Evolutionary conservation across 306 rosid genomes (phyloP), one percentile per base, ranked within the genome.

Genomic region (apple (Malus domestica)): DNA sequence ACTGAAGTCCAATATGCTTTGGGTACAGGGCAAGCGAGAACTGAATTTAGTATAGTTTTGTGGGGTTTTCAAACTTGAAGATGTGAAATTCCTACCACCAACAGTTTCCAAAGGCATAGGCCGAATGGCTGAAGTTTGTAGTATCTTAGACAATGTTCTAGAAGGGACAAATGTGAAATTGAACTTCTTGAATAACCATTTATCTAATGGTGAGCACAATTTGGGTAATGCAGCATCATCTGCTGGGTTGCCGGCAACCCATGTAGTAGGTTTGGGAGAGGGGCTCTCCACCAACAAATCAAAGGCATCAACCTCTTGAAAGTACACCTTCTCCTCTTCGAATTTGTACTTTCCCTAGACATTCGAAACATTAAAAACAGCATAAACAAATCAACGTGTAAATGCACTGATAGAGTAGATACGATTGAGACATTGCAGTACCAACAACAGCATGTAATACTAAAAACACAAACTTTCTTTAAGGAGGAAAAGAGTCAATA

Each of bases 251-350:
- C 82, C 87, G 27, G 35, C 49, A 22, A 67, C 80, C 97, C 97
- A 95, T 75, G 97, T 85, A 58, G 85, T 83, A 74, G 67, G 78
- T 87, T 89, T 92, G 38, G 98, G 98, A 10, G 98, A 95, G 81
- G 98, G 98, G 65, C 97, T 92, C 87, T 92, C 98, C 84, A 90
- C 97, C 83, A 89, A 54, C 85, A 95, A 81, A 85, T 95, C 95
- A 73, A 87, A 92, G 79, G 91, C 96, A 85, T 95, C 98, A 80
- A 95, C 93, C 83, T 90, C 93, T 78, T 90, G 78, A 85, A 92
- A 92, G 87, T 92, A 95, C 71, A 76, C 76, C 72, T 69, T 87
- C 84, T 92, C 96, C 83, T 83, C 88, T 51, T 90, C 98, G 68
- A 87, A 89, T 57, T 80, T 87, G 9, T 25, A 65, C 80, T 89